phyloP scores from a whole-genome alignment of 495 filamentous ascomycete genomes.

The Trichoderma orchidacearum region DNA sequence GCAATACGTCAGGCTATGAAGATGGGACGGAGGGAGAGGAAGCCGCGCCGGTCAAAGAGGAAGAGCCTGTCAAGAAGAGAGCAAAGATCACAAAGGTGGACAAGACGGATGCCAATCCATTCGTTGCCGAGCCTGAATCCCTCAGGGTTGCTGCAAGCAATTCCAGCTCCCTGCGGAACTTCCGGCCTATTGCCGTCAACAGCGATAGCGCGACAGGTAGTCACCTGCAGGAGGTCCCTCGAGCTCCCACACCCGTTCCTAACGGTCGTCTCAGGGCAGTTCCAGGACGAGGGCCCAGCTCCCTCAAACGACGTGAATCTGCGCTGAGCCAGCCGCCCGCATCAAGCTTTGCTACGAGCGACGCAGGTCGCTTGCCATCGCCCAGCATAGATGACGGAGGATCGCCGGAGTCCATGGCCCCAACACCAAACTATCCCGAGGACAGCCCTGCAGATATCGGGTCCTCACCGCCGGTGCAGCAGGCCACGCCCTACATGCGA shows the following conservation, averaged over 20 bases:
- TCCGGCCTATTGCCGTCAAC: conserved; percentile 57
- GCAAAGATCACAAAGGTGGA: conserved; percentile 60
- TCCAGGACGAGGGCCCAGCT: background rate
- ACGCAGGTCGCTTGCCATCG: conserved; percentile 19
- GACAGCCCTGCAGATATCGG: conserved; percentile 50
- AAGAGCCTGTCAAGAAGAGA: conserved; percentile 46
- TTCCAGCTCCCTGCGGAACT: conserved; percentile 72
- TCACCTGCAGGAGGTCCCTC: conserved; percentile 60
- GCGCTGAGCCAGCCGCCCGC: background rate
- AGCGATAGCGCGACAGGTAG: conserved; percentile 29
- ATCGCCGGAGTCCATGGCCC: background rate
- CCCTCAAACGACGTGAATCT: background rate
- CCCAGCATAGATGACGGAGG: conserved; percentile 38
- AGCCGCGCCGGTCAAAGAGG: conserved; percentile 11
- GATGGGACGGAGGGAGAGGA: conserved; percentile 57
- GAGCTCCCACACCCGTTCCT: conserved; percentile 75
- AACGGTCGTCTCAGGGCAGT: conserved; percentile 8
- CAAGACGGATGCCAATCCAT: conserved; percentile 50
- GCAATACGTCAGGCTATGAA: conserved; percentile 54
- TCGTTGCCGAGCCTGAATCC: conserved; percentile 61
- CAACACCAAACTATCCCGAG: conserved; percentile 17
- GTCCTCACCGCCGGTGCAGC: conserved; percentile 66
- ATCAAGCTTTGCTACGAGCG: background rate
- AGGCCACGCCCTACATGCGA: conserved; percentile 28
- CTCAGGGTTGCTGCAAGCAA: conserved; percentile 81